phyloP scores from a whole-genome alignment of 345 rosid genomes.

The thale cress (Arabidopsis thaliana) region DNA sequence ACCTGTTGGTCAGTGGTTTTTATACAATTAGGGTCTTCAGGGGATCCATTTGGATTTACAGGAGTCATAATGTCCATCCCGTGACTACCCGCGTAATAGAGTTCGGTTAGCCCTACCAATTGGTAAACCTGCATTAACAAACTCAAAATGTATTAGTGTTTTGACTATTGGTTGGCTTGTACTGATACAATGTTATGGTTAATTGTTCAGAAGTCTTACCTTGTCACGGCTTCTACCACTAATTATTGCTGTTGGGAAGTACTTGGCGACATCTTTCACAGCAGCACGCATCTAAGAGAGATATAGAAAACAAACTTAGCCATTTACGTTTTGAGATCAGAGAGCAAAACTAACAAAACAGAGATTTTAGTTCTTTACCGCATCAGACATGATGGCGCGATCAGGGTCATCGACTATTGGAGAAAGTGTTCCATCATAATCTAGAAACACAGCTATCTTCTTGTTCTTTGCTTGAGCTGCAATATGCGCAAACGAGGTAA shows the following conservation, averaged over 20 bases:
- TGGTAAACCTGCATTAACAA: constrained; percentile 66
- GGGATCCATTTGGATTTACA: constrained; percentile 45
- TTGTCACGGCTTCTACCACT: constrained; percentile 96
- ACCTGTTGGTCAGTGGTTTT: constrained; percentile 80
- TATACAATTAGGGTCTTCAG: constrained; percentile 54
- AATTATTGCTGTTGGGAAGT: constrained; percentile 91
- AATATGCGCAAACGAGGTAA: constrained; percentile 65
- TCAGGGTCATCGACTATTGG: constrained; percentile 99
- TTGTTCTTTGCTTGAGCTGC: constrained; percentile 66
- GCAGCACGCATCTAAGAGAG: constrained; percentile 84
- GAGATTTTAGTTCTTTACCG: constrained; percentile 52
- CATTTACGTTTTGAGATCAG: background rate
- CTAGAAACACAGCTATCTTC: constrained; percentile 84
- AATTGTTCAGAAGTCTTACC: constrained; percentile 49
- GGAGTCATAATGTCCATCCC: constrained; percentile 99
- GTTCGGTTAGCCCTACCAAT: constrained; percentile 92
- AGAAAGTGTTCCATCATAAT: constrained; percentile 95
- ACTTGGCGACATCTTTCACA: constrained; percentile 72
- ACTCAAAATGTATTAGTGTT: constrained; percentile 20
- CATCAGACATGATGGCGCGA: constrained; percentile 77
- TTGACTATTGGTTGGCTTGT: background rate
- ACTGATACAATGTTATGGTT: background rate
- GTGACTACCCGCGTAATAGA: constrained; percentile 98
- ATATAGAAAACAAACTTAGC: background rate
- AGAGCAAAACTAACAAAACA: background rate